These are phyloP conservation scores for Microcos paniculata DNA, from an alignment of 345 rosid genomes.

Conservation along the genomic window DNA sequence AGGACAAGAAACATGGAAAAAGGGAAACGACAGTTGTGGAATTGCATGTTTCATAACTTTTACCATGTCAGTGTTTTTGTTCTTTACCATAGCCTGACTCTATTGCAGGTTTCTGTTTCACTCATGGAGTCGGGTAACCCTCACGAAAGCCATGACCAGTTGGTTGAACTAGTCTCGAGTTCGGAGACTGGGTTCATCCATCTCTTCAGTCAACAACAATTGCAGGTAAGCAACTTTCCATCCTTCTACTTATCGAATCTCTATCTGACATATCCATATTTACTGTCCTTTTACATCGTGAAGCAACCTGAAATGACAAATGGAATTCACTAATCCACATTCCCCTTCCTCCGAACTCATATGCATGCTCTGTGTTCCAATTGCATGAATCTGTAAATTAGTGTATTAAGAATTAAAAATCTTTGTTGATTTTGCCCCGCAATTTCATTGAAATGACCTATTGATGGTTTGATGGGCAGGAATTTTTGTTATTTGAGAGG, in stretches of 20 bases:
- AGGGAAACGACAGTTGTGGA: background rate
- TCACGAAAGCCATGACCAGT: constrained; percentile 69
- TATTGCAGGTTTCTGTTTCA: constrained; percentile 73
- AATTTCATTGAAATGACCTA: constrained; percentile 1
- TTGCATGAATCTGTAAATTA: background rate
- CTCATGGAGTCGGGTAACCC: constrained; percentile 66
- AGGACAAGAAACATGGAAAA: background rate
- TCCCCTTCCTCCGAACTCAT: background rate
- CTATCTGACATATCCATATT: background rate
- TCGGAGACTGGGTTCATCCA: constrained; percentile 65
- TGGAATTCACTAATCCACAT: background rate
- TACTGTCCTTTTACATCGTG: background rate
- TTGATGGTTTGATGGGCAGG: constrained; percentile 43
- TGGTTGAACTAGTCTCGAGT: constrained; percentile 78
- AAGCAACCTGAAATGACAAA: background rate
- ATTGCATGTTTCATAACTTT: constrained; percentile 3
- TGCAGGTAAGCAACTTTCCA: constrained; percentile 51
- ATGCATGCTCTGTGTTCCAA: background rate
- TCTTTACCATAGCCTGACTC: background rate
- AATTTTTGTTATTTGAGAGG: constrained; percentile 82
- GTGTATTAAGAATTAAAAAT: background rate
- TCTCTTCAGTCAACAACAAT: constrained; percentile 85
- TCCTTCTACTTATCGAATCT: background rate
- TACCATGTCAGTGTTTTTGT: background rate
- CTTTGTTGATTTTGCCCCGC: background rate